Base-by-base conservation (phyloP, 2,329 filamentous ascomycete species). In the Venturia aucupariae region DNA sequence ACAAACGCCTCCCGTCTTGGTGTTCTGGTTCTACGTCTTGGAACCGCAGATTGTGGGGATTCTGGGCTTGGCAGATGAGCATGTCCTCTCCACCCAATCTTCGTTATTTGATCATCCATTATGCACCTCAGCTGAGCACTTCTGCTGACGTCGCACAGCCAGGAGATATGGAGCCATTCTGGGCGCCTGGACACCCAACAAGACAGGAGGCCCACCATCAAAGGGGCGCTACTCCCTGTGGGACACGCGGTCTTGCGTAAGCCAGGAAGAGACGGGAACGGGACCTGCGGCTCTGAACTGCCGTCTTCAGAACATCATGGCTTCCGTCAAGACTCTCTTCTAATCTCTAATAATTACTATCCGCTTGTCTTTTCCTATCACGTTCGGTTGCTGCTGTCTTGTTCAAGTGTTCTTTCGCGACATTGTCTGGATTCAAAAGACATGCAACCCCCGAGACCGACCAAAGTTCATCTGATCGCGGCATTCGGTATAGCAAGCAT, bases 401-500 rank as follows among this genome's bases (percentile, higher is more conserved):
- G 27, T 22, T 22, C 19, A 35, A 6, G 11, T 4, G 8, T 35
- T 30, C 8, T 57, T 7, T 5, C 35, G 30, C 27, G 10, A n/a
- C 27, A 30, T 38, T 32, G 3, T 30, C 3, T 54, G 22, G 10
- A 13, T 54, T 15, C 13, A 30, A 10, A 54, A n/a, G 32, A n/a
- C 51, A 62, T 62, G 60, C 60, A 62, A 32, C 41, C 5, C 7
- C 60, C 22, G 11, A 32, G 32, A 24, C 11, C 22, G 15, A 48
- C 60, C 6, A 44, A 35, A 51, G 19, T 62, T n/a, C 41, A 62
- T 32, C 8, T 35, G n/a, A 62, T 62, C 44, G 42, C 60, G 4
- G 60, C 60, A 15, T 48, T 62, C 3, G 60, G 32, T 11, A 51
- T 51, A 32, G 32, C 30, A 4, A 65, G 69, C 62, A 64, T 75